A percentile compares a stretch with the other conserved stretches of the same genome.
phyloP scores from a whole-genome alignment of 139 green algal species.

The Picochlorum sp. region DNA sequence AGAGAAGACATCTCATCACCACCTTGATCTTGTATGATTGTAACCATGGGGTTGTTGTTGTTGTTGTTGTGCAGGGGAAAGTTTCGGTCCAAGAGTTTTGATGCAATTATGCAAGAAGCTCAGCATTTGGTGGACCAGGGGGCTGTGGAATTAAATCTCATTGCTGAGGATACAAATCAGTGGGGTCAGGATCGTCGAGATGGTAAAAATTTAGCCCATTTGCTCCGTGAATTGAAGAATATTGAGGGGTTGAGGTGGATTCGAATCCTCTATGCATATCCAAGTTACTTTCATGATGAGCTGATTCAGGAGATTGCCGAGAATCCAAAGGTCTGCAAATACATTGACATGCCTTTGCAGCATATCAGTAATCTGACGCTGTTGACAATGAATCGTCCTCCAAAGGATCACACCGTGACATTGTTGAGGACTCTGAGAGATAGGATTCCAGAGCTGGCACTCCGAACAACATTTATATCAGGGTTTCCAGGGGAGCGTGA shows the following conservation, averaged over 20 bases:
- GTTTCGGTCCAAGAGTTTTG: constrained; percentile 76
- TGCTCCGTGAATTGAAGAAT: constrained; percentile 63
- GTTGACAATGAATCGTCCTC: constrained; percentile 79
- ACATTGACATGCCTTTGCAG: constrained; percentile 93
- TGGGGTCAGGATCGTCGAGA: constrained; percentile 69
- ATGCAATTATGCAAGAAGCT: constrained; percentile 64
- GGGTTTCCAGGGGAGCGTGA: constrained; percentile 77
- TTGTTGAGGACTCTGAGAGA: constrained; percentile 68
- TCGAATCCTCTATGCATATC: constrained; percentile 82
- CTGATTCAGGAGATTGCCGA: constrained; percentile 79
- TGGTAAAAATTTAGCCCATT: constrained; percentile 55
- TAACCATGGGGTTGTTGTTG: too few relatives aligned
- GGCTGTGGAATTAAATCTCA: constrained; percentile 78
- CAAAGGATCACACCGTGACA: constrained; percentile 46
- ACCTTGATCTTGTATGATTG: neutral
- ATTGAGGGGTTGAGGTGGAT: constrained; percentile 75
- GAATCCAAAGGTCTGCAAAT: constrained; percentile 86
- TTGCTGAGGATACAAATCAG: constrained; percentile 81
- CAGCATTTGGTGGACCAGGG: constrained; percentile 51
- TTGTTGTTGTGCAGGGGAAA: constrained; percentile 50
- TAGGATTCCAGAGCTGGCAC: constrained; percentile 63
- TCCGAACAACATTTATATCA: constrained; percentile 86
- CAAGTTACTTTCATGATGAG: constrained; percentile 63
- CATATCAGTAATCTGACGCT: constrained; percentile 81
- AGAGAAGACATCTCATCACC: neutral